Base-by-base conservation (phyloP, 2,329 filamentous ascomycete genomes). In the Sclerotinia trifoliorum region DNA sequence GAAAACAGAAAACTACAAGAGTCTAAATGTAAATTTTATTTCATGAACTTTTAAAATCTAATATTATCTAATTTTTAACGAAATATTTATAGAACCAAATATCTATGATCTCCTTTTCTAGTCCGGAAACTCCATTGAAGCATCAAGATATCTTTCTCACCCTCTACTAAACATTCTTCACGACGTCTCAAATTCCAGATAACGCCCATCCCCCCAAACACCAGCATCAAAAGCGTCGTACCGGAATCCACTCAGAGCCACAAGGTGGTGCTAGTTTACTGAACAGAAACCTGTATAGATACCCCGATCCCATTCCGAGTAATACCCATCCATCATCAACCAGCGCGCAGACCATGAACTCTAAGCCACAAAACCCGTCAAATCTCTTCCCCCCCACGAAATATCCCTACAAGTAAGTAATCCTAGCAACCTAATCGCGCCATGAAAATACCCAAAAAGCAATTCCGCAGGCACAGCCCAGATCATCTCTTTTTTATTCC, bases 371-470 rank as follows among this genome's bases (percentile, higher is more conserved):
- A 52, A 7, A 7, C 0, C 52, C 5, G 5, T 24, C 19, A 60
- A n/a, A 21, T 46, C 44, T 24, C 58, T 35, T 24, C 58, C 26
- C 2, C 44, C 46, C n/a, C 46, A 62, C 6, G 19, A 24, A 13
- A 62, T 62, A 24, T 62, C 60, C 8, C 46, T 46, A 51, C 46
- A 51, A 17, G 46, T 62, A 17, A 62, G 10, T 1, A 62, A n/a
- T 4, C 21, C 60, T 4, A 26, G 6, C 21, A 62, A 26, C 15
- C 46, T 62, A 19, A 62, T 19, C 1, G 15, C 3, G 0, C 60
- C 60, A 26, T 62, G 60, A 24, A 39, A 3, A 19, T 62, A 62
- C 17, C 46, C 46, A 6, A 62, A 62, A 19, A 51, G 29, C 1
- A 39, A 5, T 19, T 19, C 46, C 15, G 10, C 46, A 5, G 60